Percentiles rank a stretch among this genome's conserved stretches.
Evolutionary conservation across 345 rosid species (phyloP).

Genomic region (Brassica nigra): DNA sequence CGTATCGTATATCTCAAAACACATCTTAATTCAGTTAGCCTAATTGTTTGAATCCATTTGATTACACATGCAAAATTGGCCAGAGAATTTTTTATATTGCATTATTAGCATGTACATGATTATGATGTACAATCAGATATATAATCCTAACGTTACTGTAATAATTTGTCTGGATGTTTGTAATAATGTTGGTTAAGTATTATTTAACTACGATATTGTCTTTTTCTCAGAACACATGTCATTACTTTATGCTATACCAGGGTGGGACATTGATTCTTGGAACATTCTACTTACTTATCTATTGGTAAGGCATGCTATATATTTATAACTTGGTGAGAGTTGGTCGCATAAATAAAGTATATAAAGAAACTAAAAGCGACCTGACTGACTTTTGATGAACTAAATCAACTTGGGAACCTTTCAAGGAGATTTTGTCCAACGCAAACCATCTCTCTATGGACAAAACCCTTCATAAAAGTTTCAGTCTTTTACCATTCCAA

Average conservation of each 20-base stretch:
- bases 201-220: no score
- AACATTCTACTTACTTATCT: background rate
- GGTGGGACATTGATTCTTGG: background rate
- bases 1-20: background rate
- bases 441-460: background rate
- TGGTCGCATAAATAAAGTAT: background rate
- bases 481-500: constrained; percentile 11
- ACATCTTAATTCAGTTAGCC: background rate
- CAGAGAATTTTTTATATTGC: no score
- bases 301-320: background rate
- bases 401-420: background rate
- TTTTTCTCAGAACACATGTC: no score
- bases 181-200: no score
- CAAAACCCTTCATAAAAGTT: background rate
- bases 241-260: background rate
- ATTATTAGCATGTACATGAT: no score
- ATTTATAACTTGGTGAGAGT: background rate
- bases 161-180: no score
- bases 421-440: background rate
- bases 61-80: no score
- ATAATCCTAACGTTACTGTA: no score
- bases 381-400: background rate
- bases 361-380: background rate
- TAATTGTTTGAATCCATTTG: no score
- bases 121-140: no score